These are phyloP conservation scores for Waltergamsia citrina DNA, from an alignment of 2,329 filamentous ascomycete genomes.

Conservation along the genomic window DNA sequence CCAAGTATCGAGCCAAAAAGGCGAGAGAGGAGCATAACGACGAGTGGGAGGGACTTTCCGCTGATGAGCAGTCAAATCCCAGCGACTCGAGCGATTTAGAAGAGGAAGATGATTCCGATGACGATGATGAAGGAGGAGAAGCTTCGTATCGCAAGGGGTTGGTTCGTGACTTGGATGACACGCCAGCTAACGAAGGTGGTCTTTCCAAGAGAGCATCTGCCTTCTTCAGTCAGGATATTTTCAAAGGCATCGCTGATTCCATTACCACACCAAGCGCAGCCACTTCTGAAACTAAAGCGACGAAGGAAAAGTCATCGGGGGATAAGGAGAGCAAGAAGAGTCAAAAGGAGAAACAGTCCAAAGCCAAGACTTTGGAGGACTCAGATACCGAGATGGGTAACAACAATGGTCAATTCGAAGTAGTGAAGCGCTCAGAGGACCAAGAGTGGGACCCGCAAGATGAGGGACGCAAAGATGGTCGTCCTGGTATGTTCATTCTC, in stretches of 20 bases:
- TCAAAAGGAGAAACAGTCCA: conserved; percentile 6
- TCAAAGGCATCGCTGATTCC: conserved; percentile 65
- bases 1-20: conserved; percentile 86
- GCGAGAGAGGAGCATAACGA: conserved; percentile 72
- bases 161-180: conserved; percentile 26
- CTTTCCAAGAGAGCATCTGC: conserved; percentile 78
- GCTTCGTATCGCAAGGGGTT: conserved; percentile 18
- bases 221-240: conserved; percentile 94
- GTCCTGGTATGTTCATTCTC: conserved; percentile 35
- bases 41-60: conserved; percentile 87
- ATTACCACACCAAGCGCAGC: conserved; percentile 33
- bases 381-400: conserved; percentile 24
- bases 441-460: conserved; percentile 54
- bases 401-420: conserved; percentile 47
- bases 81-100: conserved; percentile 55
- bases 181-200: conserved; percentile 31
- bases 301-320: conserved; percentile 16
- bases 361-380: conserved; percentile 8
- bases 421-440: conserved; percentile 41
- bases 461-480: conserved; percentile 50
- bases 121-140: conserved; percentile 19
- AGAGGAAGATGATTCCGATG: conserved; percentile 34
- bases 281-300: conserved; percentile 21
- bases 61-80: conserved; percentile 42
- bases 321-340: conserved; percentile 12